Percentiles rank a stretch among this genome's conserved stretches.
Evolutionary conservation across 1,284 basidiomycete species (phyloP).

Genomic region (Phaffia rhodozyma): DNA sequence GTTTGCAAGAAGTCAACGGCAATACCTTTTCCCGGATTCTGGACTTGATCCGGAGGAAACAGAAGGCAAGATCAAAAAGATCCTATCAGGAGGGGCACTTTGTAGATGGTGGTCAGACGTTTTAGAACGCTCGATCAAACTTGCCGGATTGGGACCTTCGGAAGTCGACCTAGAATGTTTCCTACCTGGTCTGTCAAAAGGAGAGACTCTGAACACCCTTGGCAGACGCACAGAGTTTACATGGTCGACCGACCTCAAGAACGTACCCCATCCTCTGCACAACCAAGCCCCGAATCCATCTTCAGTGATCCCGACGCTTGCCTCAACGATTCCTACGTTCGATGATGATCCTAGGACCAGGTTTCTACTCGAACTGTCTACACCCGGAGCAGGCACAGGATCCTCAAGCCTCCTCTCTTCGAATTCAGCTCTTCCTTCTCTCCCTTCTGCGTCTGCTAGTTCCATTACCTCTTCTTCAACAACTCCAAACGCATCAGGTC

Average conservation of each 20-base stretch:
- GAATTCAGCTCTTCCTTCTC: background rate
- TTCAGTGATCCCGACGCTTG: background rate
- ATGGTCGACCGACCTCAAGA: background rate
- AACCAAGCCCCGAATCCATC: background rate
- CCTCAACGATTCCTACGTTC: no score
- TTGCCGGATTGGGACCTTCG: constrained; percentile 28
- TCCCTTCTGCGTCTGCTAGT: constrained; percentile 10
- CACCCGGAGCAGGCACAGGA: background rate
- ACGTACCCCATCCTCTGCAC: background rate
- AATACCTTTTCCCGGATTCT: constrained; percentile 93
- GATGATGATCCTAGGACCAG: no score
- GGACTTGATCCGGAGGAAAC: constrained; percentile 45
- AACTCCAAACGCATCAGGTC: background rate
- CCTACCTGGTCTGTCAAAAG: constrained; percentile 5
- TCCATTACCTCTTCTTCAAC: background rate
- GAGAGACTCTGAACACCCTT: constrained; percentile 3
- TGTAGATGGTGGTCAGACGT: constrained; percentile 87
- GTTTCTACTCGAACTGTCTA: background rate
- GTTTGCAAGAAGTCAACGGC: constrained; percentile 78
- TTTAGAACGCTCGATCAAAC: constrained; percentile 46
- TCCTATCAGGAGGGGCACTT: constrained; percentile 63
- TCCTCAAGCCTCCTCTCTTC: background rate
- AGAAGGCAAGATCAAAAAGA: constrained; percentile 44
- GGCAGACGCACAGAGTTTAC: background rate
- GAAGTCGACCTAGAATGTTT: constrained; percentile 20